Evolutionary conservation across 176 grass and related monocot genomes (phyloP), one percentile per base, ranked within the genome.

Genomic region (Microstegium vimineum): DNA sequence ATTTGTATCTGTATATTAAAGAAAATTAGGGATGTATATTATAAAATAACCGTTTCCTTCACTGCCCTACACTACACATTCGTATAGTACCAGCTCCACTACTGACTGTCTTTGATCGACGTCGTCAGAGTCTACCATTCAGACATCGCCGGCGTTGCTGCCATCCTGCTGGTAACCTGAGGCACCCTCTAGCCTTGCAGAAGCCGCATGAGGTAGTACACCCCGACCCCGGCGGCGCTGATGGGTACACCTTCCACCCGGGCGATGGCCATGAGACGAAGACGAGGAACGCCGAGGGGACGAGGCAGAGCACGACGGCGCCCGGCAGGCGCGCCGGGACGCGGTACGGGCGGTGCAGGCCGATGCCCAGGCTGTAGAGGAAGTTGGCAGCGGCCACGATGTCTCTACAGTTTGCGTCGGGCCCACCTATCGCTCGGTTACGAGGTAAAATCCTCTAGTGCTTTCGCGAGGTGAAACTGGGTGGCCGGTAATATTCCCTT

Each of bases 191-290:
- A 4, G 49, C 52, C 81, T 87, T 97, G 61, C 92, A 97, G 43
- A 85, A 68, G 12, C 5, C n/a, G 28, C 95, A 94, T 91, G 57
- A 91, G 35, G 69, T 71, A 93, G 84, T 94, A 84, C 13, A 97
- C 77, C 0, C 64, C 81, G 18, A 93, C 46, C 10, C 90, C 90
- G 4, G 64, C 62, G 0, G 36, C 80, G 0, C 92, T 97, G 78
- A 97, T 86, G 3, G 78, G 60, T 92, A 89, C 30, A 92, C 94
- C 92, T 91, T 92, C 94, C 94, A 97, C 1, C 85, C 86, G 5
- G n/a, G 94, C 88, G 57, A 97, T 92, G 68, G 85, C 92, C 92
- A 97, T 94, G 81, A n/a, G n/a, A 97, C 88, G 72, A 97, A 90
- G 56, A 97, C 26, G n/a, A n/a, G n/a, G n/a, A n/a, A n/a, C n/a